Evolutionary conservation across 164 flowering plant species (phyloP).

Genomic region (Macadamia tetraphylla): DNA sequence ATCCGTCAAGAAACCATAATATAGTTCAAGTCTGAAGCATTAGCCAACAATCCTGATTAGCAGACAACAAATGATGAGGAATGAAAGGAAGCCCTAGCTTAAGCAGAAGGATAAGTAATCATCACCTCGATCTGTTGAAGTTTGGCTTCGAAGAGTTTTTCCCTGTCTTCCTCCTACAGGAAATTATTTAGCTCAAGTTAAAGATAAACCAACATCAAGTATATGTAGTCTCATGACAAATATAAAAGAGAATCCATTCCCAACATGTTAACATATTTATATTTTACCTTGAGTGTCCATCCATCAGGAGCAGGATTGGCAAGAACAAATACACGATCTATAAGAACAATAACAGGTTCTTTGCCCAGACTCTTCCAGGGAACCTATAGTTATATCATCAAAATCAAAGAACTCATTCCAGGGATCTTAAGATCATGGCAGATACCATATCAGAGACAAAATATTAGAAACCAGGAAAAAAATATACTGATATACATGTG

Average conservation of each 20-base stretch:
- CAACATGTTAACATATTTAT: neutral
- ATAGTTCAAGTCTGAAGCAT: no score
- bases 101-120: neutral
- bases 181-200: slow-evolving; percentile 3
- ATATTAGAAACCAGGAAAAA: neutral
- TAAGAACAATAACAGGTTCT: slow-evolving; percentile 94
- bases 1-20: no score
- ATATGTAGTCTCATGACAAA: neutral
- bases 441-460: neutral
- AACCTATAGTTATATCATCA: slow-evolving; percentile 43
- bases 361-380: slow-evolving; percentile 99
- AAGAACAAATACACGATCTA: slow-evolving; percentile 91
- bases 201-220: slow-evolving; percentile 2
- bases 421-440: neutral
- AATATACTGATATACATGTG: no score
- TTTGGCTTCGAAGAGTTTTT: slow-evolving; percentile 81
- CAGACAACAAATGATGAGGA: neutral
- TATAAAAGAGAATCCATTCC: neutral
- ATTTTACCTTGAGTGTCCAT: slow-evolving; percentile 56
- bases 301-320: slow-evolving; percentile 81
- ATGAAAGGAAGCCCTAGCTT: neutral
- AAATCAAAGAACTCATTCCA: neutral
- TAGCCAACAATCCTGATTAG: no score
- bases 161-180: slow-evolving; percentile 74
- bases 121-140: slow-evolving; percentile 94